These are phyloP conservation scores for Claviceps sp. DNA, from an alignment of 2,329 filamentous ascomycete species.

Conservation along the genomic window DNA sequence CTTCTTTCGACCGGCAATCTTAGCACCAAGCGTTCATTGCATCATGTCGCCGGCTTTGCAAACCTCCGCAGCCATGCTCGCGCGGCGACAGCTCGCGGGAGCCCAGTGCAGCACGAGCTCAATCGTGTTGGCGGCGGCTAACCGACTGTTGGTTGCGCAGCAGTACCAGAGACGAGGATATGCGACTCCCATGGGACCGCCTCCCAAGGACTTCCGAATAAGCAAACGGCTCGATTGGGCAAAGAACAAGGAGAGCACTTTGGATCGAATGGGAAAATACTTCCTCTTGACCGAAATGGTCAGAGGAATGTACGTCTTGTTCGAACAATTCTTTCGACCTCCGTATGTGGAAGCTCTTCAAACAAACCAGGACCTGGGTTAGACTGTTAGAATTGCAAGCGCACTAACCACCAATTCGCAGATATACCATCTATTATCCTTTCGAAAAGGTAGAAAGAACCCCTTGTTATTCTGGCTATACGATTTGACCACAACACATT, in stretches of 20 bases:
- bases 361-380: not conserved
- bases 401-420: constrained; percentile 22
- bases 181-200: constrained; percentile 63
- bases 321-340: constrained; percentile 97
- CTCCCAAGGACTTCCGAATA: constrained; percentile 69
- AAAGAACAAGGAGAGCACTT: constrained; percentile 58
- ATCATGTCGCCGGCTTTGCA: constrained; percentile 21
- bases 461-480: too few relatives aligned
- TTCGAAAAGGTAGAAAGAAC: constrained; percentile 69
- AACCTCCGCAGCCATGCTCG: constrained; percentile 20
- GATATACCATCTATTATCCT: constrained; percentile 96
- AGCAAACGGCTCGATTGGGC: constrained; percentile 65
- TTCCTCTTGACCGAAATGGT: constrained; percentile 94
- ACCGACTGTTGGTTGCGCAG: constrained; percentile 7
- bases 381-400: not conserved
- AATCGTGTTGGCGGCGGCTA: constrained; percentile 11
- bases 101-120: constrained; percentile 11
- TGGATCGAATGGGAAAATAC: constrained; percentile 82
- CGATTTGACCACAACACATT: not conserved
- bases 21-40: not conserved
- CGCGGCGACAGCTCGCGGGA: constrained; percentile 22
- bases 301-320: constrained; percentile 91
- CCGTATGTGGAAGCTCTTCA: constrained; percentile 52
- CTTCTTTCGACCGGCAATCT: not conserved
- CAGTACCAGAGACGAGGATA: constrained; percentile 27